A percentile compares a stretch with the other conserved stretches of the same genome.
Conservation (phyloP, 148 eudicot species). For the Suaeda aralocaspica region DNA sequence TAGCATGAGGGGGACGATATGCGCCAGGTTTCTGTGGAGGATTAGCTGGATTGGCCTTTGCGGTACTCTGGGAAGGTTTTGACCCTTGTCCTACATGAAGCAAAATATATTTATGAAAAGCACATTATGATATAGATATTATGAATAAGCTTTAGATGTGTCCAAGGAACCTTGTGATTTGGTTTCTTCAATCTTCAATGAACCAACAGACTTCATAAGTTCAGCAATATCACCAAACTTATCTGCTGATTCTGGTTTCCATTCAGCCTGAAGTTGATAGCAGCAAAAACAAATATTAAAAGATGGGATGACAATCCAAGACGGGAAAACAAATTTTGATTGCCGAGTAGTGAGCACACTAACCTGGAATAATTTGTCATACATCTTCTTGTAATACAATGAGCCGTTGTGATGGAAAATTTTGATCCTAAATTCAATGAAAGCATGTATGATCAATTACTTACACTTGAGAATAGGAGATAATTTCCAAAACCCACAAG, state of each 20-base stretch:
- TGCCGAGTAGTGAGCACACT: conserved; percentile 19
- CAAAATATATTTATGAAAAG: background rate
- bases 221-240: conserved; percentile 73
- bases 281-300: conserved; percentile 14
- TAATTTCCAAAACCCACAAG: background rate
- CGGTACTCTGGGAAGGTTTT: conserved; percentile 49
- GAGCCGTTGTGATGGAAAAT: conserved; percentile 85
- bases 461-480: background rate
- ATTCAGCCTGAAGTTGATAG: conserved; percentile 62
- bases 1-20: conserved; percentile 95
- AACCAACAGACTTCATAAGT: conserved; percentile 60
- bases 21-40: conserved; percentile 81
- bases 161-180: conserved; percentile 54
- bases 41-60: conserved; percentile 47
- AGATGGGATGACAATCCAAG: conserved; percentile 10
- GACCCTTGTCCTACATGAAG: conserved; percentile 53
- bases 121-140: background rate
- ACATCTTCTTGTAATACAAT: conserved; percentile 78
- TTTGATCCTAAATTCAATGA: conserved; percentile 59
- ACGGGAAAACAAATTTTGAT: background rate
- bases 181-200: conserved; percentile 58
- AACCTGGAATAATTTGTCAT: conserved; percentile 91
- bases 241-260: conserved; percentile 91
- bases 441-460: conserved; percentile 3
- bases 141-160: conserved; percentile 1